Base-by-base conservation (phyloP, 495 filamentous ascomycete species). In the Penicillium silybi region DNA sequence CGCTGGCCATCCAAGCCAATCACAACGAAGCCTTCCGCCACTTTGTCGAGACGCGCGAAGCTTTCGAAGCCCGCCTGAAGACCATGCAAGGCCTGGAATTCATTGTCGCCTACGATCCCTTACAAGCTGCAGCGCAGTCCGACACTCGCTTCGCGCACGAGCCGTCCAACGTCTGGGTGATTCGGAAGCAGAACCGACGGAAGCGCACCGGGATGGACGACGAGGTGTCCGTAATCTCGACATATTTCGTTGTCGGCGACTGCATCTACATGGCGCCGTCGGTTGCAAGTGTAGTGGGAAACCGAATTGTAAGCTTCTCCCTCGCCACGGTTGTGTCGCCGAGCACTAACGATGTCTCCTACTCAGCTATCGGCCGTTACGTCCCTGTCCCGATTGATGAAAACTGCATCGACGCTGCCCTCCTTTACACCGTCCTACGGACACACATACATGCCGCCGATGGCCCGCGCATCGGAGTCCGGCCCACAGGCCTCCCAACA, bases 181-280 rank as follows among this genome's bases (percentile, higher is more conserved):
- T 98, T 50, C 85, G 90, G 58, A 95, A 95, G 74, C 93, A 97
- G 68, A 83, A 79, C 18, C 77, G 91, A 41, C 78, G 81, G 42
- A 82, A 81, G 74, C 50, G 75, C 64, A 54, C 71, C 64, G 56
- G 79, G 50, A 48, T 79, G 38, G 85, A 88, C 48, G 83, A 86
- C 53, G 84, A 90, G 59, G 74, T 96, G 13, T 80, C 71, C 4
- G 79, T 95, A 11, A 75, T 90, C 17, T 79, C 80, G n/a, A 83
- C 84, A 2, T 97, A 92, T 61, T 97, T 88, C 59, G 77, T 96
- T 10, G 78, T 92, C 2, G 89, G 88, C 2, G 88, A 89, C 59
- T 86, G 88, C 56, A 84, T 97, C 39, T 96, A 91, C 63, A 89
- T 92, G 86, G 91, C 93, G 7, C 91, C 95, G 0, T 84, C 82